These are phyloP conservation scores for Chenopodium quinoa DNA, from an alignment of 148 eudicot genomes.

Conservation along the genomic window DNA sequence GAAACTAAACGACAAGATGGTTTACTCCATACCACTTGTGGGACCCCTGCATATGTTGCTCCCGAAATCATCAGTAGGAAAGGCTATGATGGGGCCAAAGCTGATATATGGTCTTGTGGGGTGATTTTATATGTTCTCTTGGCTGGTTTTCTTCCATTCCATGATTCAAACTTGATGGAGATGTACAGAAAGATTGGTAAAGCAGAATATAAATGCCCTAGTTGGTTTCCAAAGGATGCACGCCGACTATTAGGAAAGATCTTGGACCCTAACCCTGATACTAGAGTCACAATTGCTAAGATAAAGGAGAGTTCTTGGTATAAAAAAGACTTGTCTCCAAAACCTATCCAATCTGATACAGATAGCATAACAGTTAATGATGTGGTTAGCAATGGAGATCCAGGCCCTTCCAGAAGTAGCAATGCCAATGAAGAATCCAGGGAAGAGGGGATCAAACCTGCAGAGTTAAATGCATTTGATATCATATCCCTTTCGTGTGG, in stretches of 20 bases:
- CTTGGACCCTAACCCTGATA: conserved; percentile 64
- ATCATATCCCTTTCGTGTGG: conserved; percentile 73
- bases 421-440: conserved; percentile 29
- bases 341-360: conserved; percentile 26
- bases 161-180: conserved; percentile 73
- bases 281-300: conserved; percentile 57
- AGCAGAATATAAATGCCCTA: conserved; percentile 65
- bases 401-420: conserved; percentile 33
- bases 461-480: conserved; percentile 73
- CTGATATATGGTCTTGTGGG: conserved; percentile 92
- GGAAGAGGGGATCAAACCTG: conserved; percentile 35
- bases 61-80: conserved; percentile 69
- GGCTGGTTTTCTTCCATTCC: conserved; percentile 89
- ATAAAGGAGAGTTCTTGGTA: conserved; percentile 65
- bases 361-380: conserved; percentile 12
- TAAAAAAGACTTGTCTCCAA: conserved; percentile 35
- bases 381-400: conserved; percentile 29
- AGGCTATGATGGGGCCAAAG: conserved; percentile 83
- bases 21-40: conserved; percentile 76
- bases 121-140: conserved; percentile 71
- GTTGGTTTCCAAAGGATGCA: conserved; percentile 48
- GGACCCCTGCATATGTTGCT: conserved; percentile 91
- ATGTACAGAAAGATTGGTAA: conserved; percentile 78
- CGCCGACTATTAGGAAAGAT: conserved; percentile 47
- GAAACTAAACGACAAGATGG: conserved; percentile 71